phyloP scores from a whole-genome alignment of 148 eudicot species.

The Amaranthus cruentus region DNA sequence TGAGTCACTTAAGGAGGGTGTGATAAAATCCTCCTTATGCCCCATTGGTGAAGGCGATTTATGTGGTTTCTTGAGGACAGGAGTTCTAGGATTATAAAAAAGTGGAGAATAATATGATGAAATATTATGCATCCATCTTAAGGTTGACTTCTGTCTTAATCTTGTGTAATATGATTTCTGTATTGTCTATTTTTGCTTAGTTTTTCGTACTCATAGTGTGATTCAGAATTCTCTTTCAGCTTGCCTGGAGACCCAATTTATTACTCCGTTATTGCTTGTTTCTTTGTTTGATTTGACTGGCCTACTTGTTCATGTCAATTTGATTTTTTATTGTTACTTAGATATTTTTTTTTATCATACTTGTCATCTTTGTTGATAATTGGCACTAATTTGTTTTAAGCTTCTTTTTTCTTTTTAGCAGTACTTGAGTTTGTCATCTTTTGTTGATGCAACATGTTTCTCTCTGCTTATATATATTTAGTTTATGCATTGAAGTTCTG shows the following conservation, averaged over 20 bases:
- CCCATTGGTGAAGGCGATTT: too few species aligned
- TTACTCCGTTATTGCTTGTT: background rate
- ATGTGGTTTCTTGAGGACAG: too few species aligned
- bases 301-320: background rate
- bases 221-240: background rate
- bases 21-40: too few species aligned
- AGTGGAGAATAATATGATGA: too few species aligned
- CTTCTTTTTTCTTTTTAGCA: background rate
- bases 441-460: background rate
- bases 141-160: too few species aligned
- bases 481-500: background rate
- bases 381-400: background rate
- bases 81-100: too few species aligned
- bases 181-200: too few species aligned
- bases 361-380: background rate
- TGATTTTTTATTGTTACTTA: background rate
- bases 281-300: background rate
- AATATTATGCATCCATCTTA: too few species aligned
- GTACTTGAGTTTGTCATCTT: background rate
- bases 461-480: background rate
- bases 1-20: too few species aligned
- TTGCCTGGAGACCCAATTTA: background rate
- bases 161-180: too few species aligned
- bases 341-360: background rate
- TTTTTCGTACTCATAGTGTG: too few species aligned